Evolutionary conservation across 768 basidiomycete species (phyloP).

Genomic region (Cubamyces lactineus): DNA sequence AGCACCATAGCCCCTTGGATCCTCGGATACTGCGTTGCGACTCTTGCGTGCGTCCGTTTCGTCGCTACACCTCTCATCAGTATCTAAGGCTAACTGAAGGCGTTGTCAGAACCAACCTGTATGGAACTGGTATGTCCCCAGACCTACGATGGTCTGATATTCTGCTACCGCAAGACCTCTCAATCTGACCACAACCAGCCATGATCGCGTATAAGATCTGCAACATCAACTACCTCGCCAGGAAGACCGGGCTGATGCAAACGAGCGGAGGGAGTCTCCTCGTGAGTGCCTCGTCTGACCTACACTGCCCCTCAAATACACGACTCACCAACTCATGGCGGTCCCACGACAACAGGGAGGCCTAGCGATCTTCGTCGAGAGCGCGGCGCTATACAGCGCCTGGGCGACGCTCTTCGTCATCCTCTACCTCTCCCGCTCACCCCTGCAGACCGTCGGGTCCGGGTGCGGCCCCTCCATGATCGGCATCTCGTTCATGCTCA

Average conservation of each 20-base stretch:
- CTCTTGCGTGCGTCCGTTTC: neutral
- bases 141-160: neutral
- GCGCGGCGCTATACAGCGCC: slow-evolving; percentile 2
- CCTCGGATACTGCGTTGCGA: neutral
- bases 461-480: slow-evolving; percentile 6
- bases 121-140: neutral
- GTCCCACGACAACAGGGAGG: neutral
- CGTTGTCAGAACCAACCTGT: neutral
- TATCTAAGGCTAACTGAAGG: neutral
- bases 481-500: slow-evolving; percentile 24
- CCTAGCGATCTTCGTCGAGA: slow-evolving; percentile 4
- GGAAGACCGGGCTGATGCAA: neutral
- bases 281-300: neutral
- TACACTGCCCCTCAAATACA: too few relatives aligned
- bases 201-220: slow-evolving; percentile 1
- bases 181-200: neutral
- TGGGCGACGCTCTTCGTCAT: neutral
- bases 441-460: neutral
- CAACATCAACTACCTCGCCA: neutral
- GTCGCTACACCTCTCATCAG: neutral
- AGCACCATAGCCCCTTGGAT: neutral
- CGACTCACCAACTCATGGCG: neutral
- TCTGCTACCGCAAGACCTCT: neutral
- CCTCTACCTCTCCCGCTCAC: neutral
- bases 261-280: neutral